Base-by-base conservation (phyloP, 306 rosid species). In the Quercus agrifolia region DNA sequence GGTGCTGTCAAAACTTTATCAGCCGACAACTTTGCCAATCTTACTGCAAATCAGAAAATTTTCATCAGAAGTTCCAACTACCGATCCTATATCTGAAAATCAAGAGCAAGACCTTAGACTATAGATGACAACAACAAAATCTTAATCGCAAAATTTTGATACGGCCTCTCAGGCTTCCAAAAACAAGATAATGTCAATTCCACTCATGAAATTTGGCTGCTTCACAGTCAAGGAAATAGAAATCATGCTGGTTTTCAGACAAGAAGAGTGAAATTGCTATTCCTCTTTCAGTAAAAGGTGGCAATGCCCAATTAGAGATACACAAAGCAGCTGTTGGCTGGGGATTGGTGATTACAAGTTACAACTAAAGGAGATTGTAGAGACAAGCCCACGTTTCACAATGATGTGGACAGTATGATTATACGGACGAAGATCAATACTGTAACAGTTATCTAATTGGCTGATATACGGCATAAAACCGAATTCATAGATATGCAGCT, bases 1-100 rank as follows among this genome's bases (percentile, higher is more conserved):
- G 96, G 94, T 75, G 95, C 92, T 18, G 87, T 88, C 78, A 91
- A 69, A 75, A 91, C 94, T 79, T 92, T 85, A 74, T 92, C 98
- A 74, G 74, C 97, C 5, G 91, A 88, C 77, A 91, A 85, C 86
- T 92, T 95, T 19, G 94, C 98, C 81, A 95, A 78, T 87, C 96
- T 86, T 23, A 86, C 99, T 95, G 83, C 80, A 83, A 62, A 78
- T 74, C 33, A 35, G 25, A 10, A 74, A 51, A 59, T 41, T 75
- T 62, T 64, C 35, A 56, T 56, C 61, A 23, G 17, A 58, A 6
- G 9, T 6, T 38, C 2, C 1, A 38, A 38, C 44, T 70, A 62
- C 64, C 35, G 31, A 12, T 25, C 52, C 71, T 30, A 73, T 57
- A 61, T 56, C 72, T 66, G 73, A 21, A 77, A 66, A 74, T 68